Conservation (phyloP, 192 early-diverging fungal genomes). For the Neocallimastix lanati region DNA sequence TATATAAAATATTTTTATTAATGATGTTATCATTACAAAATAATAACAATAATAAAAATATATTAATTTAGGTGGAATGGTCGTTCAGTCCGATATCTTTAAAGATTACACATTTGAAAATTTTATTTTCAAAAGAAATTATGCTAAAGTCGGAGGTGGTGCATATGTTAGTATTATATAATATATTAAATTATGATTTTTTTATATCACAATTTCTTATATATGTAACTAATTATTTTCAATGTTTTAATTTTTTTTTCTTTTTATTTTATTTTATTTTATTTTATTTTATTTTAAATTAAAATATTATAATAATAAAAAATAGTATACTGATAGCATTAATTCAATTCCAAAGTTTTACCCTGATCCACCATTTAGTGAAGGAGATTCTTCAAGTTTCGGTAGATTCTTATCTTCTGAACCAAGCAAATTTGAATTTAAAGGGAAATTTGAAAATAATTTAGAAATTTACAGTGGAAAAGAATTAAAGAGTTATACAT, state of each 20-base stretch:
- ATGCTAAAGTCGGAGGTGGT: background rate
- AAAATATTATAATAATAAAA: no score
- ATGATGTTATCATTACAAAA: no score
- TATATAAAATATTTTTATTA: no score
- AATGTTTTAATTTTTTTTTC: no score
- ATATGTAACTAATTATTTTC: no score
- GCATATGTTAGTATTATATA: background rate
- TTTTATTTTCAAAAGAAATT: background rate
- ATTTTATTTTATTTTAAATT: no score
- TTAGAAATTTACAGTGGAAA: background rate
- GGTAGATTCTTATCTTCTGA: background rate
- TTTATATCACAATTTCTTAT: no score
- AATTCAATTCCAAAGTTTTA: background rate
- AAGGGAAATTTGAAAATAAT: background rate
- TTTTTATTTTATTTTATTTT: no score
- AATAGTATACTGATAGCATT: background rate
- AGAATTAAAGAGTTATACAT: background rate
- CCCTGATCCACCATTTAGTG: background rate
- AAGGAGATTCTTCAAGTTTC: background rate
- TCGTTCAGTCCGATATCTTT: background rate
- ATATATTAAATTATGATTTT: no score
- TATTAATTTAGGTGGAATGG: background rate
- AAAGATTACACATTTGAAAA: background rate
- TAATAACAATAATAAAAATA: no score
- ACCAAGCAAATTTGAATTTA: background rate